Evolutionary conservation across 2,329 filamentous ascomycete genomes (phyloP), one percentile per base, ranked within the genome.

Genomic region (Aspergillus persii): DNA sequence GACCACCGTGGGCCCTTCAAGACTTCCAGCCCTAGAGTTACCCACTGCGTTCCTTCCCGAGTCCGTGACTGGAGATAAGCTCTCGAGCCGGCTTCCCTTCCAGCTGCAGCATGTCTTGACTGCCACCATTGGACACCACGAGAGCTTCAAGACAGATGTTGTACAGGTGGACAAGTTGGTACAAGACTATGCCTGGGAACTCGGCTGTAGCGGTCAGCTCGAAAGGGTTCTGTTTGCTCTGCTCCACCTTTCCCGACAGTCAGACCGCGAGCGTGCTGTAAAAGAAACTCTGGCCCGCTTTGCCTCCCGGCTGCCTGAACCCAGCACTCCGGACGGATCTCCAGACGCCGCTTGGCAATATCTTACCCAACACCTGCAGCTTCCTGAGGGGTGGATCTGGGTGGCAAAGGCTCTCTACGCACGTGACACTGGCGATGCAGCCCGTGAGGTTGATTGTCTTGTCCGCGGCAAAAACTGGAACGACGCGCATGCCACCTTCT

Each of bases 401-500:
- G 86, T 91, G 60, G 91, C 95, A 18, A 91, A 93, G 71, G 93
- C 93, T 11, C 81, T 94, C 12, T 89, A 89, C 74, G 92, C 92
- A 76, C 89, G 90, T 61, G 87, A 88, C 59, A 86, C 84, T 68
- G 86, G 87, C 63, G 86, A 93, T 71, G 82, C 89, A 9, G 83
- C 82, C 50, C 80, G 81, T 4, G 91, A 96, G 74, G 90, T 94
- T 8, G 83, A 89, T 56, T 95, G 88, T 68, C 86, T 99, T 11
- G 83, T 98, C 60, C 86, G 87, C 52, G 94, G 92, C 2, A 84
- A 85, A 44, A 87, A 90, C 47, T 90, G 87, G 75, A 82, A 86
- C 31, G 91, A 95, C 71, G 95, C 95, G 0, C 95, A 98, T 76
- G 84, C 87, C 30, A 91, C 94, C 1, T 88, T 99, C 56, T 85